Base-by-base conservation (phyloP, 2,329 filamentous ascomycete genomes). In the Aureobasidium sp. region DNA sequence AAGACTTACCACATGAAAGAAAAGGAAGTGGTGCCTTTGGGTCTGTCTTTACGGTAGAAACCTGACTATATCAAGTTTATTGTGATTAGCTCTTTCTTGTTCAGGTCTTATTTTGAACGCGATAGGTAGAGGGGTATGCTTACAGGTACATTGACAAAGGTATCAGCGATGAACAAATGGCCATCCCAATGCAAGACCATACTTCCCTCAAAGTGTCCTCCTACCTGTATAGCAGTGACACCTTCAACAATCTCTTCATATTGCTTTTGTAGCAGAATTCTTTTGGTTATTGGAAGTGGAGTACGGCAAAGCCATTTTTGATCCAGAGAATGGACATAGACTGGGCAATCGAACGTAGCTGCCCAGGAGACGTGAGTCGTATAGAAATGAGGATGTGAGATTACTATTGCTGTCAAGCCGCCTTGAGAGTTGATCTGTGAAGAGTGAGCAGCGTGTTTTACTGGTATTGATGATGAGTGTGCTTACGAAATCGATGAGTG, bases 191-290 rank as follows among this genome's bases (percentile, higher is more conserved):
- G 80, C 64, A 89, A 70, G 3, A 91, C 84, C 63, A 88, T 74
- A 66, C 85, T 89, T 0, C 90, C 90, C 0, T 87, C 87, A 68
- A 94, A 94, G 75, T 95, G 90, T 0, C 90, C 90, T 0, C 89
- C 89, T 0, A 87, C 79, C 72, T 90, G 90, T 57, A 93, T 78
- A 0, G 83, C 84, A 36, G 77, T 82, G 3, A 87, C 79, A 0
- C 82, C 84, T 0, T 78, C 67, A 64, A 78, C 44, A 70, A 80
- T 73, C 61, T 72, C 52, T 61, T 67, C 58, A 5, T 48, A 62
- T 12, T 44, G 67, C 2, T 70, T 67, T 13, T 55, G 63, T 52
- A 88, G 74, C 65, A 84, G 78, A 4, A 76, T 76, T 59, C 72
- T 63, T 6, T 76, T 76, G 57, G 72, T 62, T 5, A 80, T 77